phyloP scores from a whole-genome alignment of 1,139 yeast species.

The Ogataea hybrid region DNA sequence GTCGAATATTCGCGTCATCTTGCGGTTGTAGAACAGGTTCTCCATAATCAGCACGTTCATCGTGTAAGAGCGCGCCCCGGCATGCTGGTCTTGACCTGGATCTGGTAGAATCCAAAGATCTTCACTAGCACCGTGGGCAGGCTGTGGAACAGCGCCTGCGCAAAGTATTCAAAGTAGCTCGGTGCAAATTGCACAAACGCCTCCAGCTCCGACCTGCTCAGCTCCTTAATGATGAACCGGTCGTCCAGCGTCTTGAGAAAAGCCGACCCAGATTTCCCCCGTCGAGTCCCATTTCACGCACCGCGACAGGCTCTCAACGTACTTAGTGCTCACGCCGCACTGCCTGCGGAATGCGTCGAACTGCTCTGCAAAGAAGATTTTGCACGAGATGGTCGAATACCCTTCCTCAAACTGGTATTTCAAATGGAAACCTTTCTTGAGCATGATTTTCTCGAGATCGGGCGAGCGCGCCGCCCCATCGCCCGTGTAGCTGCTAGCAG shows the following conservation, averaged over 20 bases:
- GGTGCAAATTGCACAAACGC: constrained; percentile 96
- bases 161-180: constrained; percentile 92
- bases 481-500: constrained; percentile 5
- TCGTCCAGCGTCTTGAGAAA: constrained; percentile 91
- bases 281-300: constrained; percentile 95
- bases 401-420: constrained; percentile 91
- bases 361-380: constrained; percentile 93
- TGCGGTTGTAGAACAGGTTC: constrained; percentile 81
- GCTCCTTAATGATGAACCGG: constrained; percentile 83
- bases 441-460: constrained; percentile 63
- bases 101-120: constrained; percentile 93
- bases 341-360: constrained; percentile 89
- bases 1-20: constrained; percentile 86
- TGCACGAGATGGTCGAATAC: constrained; percentile 79
- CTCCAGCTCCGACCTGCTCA: constrained; percentile 85
- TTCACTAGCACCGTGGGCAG: constrained; percentile 93
- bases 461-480: constrained; percentile 7
- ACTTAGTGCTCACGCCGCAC: constrained; percentile 75
- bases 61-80: constrained; percentile 66
- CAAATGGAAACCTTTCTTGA: constrained; percentile 83
- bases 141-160: constrained; percentile 92
- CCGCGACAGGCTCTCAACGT: constrained; percentile 84
- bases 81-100: constrained; percentile 75
- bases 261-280: constrained; percentile 96
- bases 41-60: constrained; percentile 97